Base-by-base conservation (phyloP, 306 rosid species). In the Aeschynomene evenia region DNA sequence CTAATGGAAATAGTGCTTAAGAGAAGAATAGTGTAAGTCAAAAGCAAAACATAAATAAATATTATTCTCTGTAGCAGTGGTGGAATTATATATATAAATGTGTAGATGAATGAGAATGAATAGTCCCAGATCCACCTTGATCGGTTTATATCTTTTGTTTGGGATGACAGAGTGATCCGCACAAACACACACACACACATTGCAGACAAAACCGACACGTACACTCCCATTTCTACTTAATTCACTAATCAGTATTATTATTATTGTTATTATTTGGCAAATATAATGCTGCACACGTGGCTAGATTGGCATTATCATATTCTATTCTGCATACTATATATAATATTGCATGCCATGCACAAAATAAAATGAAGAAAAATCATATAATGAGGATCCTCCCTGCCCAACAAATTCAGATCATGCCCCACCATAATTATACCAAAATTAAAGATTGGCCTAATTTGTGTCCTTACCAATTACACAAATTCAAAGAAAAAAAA, bases 41-140 rank as follows among this genome's bases (percentile, higher is more conserved):
- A 43, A 14, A 43, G 1, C 6, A 43, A n/a, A n/a, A n/a, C n/a
- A n/a, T n/a, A n/a, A 13, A 43, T 12, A 13, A 63, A 52, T n/a
- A n/a, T n/a, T n/a, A 33, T 26, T 73, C 55, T 81, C 76, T n/a
- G n/a, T n/a, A 72, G 79, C 48, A 59, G 50, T 65, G 42, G 29
- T 58, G 78, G 26, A 12, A 39, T 42, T 60, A 66, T 51, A 62
- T 16, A n/a, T n/a, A n/a, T n/a, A n/a, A n/a, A n/a, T n/a, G n/a
- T n/a, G n/a, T n/a, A n/a, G n/a, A n/a, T n/a, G n/a, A n/a, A n/a
- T n/a, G n/a, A n/a, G n/a, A n/a, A n/a, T n/a, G 31, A 79, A 80
- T 77, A 57, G 70, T 74, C 65, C 43, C 46, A 34, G 2, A 9
- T 68, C 88, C 89, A 86, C 86, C 40, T 73, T 82, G 84, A 72